Evolutionary conservation across 2,329 filamentous ascomycete species (phyloP), one percentile per base, ranked within the genome.

Genomic region (Venturia asperata): DNA sequence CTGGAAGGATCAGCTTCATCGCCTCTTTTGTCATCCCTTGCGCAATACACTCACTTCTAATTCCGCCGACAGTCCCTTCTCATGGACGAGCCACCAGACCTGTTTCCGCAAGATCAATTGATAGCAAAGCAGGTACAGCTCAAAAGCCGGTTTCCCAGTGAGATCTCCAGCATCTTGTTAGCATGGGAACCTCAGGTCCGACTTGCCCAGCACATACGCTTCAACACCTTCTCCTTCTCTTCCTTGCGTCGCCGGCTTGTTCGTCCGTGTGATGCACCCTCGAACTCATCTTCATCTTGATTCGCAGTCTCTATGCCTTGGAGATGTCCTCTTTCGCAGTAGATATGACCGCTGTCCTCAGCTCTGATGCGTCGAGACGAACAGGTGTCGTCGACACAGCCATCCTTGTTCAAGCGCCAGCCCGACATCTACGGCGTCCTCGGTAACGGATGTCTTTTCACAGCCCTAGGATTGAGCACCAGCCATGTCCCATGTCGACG

Each of bases 21-120:
- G 2, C 60, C 60, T 68, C 68, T 72, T 39, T 60, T 58, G 43
- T 19, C 66, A n/a, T 34, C 52, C 60, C 55, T 5, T 62, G 61
- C 60, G 49, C 27, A 62, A 42, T 27, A 55, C 17, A 47, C 67
- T 61, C 69, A 84, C 87, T 79, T 96, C 91, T 15, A 97, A 80
- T 70, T 96, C 88, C 5, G 80, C 75, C 1, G 88, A 87, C 61
- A 94, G 82, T 0, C 83, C 83, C 72, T 87, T 86, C 6, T 81
- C 78, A 27, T 83, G 78, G 17, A 96, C 79, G 39, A 97, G 79
- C 81, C 88, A 92, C 71, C 84, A 77, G 19, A 91, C 78, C 78
- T 97, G 93, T 72, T 89, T 90, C 73, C 92, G 86, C 37, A 99
- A 78, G 61, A 97, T 83, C 41, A 96, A 80, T 75, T 97, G 93